These are phyloP conservation scores for Hydrangea macrophylla DNA, from an alignment of 148 eudicot species.

Conservation along the genomic window DNA sequence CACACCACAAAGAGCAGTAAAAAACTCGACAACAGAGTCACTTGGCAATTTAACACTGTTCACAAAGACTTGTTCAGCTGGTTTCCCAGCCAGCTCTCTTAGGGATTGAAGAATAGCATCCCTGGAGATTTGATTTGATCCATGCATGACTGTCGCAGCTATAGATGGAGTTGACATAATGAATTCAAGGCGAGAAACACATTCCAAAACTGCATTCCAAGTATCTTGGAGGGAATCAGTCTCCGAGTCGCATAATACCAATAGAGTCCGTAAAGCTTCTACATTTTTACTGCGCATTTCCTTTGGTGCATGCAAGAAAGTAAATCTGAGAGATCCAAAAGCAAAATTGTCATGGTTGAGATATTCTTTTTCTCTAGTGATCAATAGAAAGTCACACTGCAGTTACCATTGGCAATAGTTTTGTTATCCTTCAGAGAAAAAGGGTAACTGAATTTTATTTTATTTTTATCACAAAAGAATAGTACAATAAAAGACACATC, in stretches of 20 bases:
- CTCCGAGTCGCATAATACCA: slow-evolving; percentile 74
- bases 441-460: background rate
- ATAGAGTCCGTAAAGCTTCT: slow-evolving; percentile 85
- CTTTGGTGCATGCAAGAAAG: slow-evolving; percentile 94
- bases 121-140: slow-evolving; percentile 90
- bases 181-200: slow-evolving; percentile 91
- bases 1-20: slow-evolving; percentile 87
- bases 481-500: background rate
- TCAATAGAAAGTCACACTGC: background rate
- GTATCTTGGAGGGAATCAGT: slow-evolving; percentile 85
- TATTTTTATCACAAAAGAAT: background rate
- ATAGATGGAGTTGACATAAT: slow-evolving; percentile 72
- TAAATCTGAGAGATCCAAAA: slow-evolving; percentile 55
- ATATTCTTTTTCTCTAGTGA: background rate
- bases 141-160: slow-evolving; percentile 87
- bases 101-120: slow-evolving; percentile 87
- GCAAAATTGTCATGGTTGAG: slow-evolving; percentile 1
- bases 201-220: slow-evolving; percentile 92
- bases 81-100: slow-evolving; percentile 85
- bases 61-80: slow-evolving; percentile 87
- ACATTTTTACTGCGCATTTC: slow-evolving; percentile 98
- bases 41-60: slow-evolving; percentile 89
- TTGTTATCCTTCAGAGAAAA: background rate
- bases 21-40: slow-evolving; percentile 95
- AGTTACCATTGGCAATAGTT: background rate